Evolutionary conservation across 805 yeast genomes (phyloP), one percentile per base, ranked within the genome.

Genomic region (Gaillardinia entomophila): DNA sequence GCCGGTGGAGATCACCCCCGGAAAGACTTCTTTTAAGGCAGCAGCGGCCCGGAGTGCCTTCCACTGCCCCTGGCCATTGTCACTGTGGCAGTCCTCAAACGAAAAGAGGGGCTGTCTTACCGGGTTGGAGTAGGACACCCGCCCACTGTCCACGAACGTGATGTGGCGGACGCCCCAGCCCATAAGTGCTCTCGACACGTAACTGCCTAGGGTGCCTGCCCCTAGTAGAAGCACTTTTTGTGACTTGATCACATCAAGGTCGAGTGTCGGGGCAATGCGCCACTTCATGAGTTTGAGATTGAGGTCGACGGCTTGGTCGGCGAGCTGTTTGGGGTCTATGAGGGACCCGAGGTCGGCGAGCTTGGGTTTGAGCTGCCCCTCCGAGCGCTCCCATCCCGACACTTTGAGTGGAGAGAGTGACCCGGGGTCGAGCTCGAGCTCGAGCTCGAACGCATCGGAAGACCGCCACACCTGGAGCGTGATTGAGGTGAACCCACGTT

Each of bases 141-240:
- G 66, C 2, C 97, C 95, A 53, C 76, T 86, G 55, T 92, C 99
- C 3, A 92, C 90, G 57, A 92, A 79, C 0, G 96, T 82, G 13
- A 92, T 80, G 23, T 77, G 66, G 28, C 86, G 63, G 1, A 89
- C 89, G 3, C 98, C 98, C 98, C 98, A 92, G 1, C 95, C 97
- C 55, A 92, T 53, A 18, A 92, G 59, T 0, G 84, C 82, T 34
- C 99, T 68, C 0, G 94, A 73, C 4, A 92, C 90, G 49, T 90
- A 90, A 37, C 94, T 82, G 0, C 98, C 99, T 6, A 94, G 66
- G 3, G 99, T 92, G 5, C 99, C 99, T 0, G 97, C 84, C 0
- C 99, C 99, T n/a, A 92, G 68, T 12, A 92, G 61, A 27, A 92
- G 57, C 24, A 89, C 82, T 42, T 71, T 80, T 8, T 81, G 72